phyloP scores from a whole-genome alignment of 169 alveolate species.

The Eimeria sp. region DNA sequence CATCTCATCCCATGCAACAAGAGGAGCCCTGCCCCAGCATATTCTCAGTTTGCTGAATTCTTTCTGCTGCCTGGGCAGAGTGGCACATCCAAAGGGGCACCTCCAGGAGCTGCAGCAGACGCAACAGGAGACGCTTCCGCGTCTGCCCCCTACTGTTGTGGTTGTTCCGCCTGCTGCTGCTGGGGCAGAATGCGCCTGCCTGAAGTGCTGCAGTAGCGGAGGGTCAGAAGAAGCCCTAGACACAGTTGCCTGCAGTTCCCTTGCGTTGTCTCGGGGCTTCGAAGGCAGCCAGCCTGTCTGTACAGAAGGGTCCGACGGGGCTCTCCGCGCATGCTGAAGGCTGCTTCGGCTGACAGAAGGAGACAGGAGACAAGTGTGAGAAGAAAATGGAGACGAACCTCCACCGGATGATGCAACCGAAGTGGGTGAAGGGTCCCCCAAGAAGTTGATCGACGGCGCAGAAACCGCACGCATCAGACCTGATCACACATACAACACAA shows the following conservation, averaged over 20 bases:
- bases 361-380: not conserved
- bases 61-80: constrained; percentile 8
- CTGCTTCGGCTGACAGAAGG: constrained; percentile 14
- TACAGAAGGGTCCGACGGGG: constrained; percentile 17
- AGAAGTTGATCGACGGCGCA: constrained; percentile 27
- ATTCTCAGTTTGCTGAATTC: constrained; percentile 2
- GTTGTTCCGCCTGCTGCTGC: not conserved
- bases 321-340: constrained; percentile 4
- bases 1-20: constrained; percentile 24
- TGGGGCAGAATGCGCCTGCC: not conserved
- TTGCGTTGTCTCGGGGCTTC: not conserved
- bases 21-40: constrained; percentile 70
- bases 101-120: constrained; percentile 49
- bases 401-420: not conserved
- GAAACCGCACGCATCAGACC: constrained; percentile 61
- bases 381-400: not conserved
- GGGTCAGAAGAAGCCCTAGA: constrained; percentile 48
- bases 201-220: constrained; percentile 33
- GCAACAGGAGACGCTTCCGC: constrained; percentile 31
- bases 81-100: constrained; percentile 39
- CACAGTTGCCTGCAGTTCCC: not conserved
- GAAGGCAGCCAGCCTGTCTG: not conserved
- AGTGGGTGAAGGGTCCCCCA: constrained; percentile 8
- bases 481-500: not conserved
- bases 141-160: constrained; percentile 4